These are phyloP conservation scores for Leptomonas pyrrhocoris DNA, from an alignment of 208 protist genomes.

Conservation along the genomic window DNA sequence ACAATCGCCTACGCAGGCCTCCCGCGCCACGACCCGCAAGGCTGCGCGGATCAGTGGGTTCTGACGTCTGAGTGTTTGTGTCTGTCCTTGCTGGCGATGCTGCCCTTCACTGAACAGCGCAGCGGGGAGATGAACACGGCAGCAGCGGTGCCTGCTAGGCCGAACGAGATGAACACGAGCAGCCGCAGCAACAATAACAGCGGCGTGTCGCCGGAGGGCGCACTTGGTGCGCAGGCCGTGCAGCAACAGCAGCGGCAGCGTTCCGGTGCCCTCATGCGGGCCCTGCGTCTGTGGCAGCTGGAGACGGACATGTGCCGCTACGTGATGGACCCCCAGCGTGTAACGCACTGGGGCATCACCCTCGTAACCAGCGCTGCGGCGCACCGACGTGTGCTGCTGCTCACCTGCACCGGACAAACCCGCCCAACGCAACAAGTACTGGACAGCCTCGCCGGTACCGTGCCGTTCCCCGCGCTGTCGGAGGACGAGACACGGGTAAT, in stretches of 20 bases:
- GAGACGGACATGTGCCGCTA: conserved; percentile 23
- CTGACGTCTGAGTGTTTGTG: conserved; percentile 38
- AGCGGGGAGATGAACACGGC: not conserved
- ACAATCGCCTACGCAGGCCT: conserved; percentile 10
- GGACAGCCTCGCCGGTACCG: too few species aligned
- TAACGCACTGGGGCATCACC: conserved; percentile 24
- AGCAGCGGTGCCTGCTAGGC: not conserved
- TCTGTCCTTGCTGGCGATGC: conserved; percentile 28
- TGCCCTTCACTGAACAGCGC: conserved; percentile 32
- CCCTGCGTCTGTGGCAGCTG: conserved; percentile 28
- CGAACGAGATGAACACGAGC: not conserved
- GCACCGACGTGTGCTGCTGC: conserved; percentile 23
- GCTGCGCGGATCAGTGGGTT: conserved; percentile 27
- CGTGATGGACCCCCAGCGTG: conserved; percentile 17
- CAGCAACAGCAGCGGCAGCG: conserved; percentile 30
- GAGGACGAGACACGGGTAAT: conserved; percentile 18
- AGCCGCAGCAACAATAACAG: not conserved
- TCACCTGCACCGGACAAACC: not conserved
- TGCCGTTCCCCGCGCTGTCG: not conserved
- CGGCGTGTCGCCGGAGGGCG: not conserved
- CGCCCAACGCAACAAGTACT: not conserved
- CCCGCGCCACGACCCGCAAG: conserved; percentile 28
- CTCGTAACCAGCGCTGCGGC: conserved; percentile 13
- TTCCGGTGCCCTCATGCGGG: conserved; percentile 27
- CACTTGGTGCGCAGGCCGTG: not conserved